These are phyloP conservation scores for Strobilomyces confusus DNA, from an alignment of 768 basidiomycete species.

Conservation along the genomic window DNA sequence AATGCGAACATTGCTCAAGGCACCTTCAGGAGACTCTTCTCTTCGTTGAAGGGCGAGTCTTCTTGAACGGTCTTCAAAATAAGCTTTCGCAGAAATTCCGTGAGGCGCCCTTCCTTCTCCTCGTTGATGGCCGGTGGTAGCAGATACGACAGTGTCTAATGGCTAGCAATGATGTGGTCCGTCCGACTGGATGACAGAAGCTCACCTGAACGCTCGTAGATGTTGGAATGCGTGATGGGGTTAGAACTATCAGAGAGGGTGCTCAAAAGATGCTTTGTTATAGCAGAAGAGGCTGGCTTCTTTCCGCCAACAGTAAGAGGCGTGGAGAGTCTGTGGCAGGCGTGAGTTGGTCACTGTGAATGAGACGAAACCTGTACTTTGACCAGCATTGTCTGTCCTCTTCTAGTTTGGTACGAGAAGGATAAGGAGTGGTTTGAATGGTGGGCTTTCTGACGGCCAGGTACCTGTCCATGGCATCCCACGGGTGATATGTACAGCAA, in stretches of 20 bases:
- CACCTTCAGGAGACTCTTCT: constrained; percentile 16
- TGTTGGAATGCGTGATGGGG: constrained; percentile 75
- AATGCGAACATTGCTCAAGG: constrained; percentile 45
- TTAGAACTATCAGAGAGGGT: constrained; percentile 64
- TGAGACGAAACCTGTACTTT: constrained; percentile 5
- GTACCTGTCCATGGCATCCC: constrained; percentile 24
- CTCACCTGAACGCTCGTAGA: constrained; percentile 57
- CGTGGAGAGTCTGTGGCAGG: constrained; percentile 24
- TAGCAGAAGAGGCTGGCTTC: constrained; percentile 37
- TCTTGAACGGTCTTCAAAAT: constrained; percentile 40
- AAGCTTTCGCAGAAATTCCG: constrained; percentile 30
- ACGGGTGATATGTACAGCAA: neutral
- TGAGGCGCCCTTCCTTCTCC: constrained; percentile 39
- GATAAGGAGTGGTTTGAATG: constrained; percentile 4
- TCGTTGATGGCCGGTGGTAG: constrained; percentile 66
- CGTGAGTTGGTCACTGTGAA: neutral
- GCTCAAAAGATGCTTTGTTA: constrained; percentile 58
- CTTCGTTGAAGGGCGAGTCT: constrained; percentile 40
- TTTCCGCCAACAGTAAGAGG: constrained; percentile 29
- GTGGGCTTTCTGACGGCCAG: constrained; percentile 23
- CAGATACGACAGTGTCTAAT: constrained; percentile 57
- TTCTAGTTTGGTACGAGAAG: constrained; percentile 10
- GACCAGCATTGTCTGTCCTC: constrained; percentile 18
- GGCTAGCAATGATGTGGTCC: neutral
- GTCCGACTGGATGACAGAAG: neutral